Conservation (phyloP, 352 stramenopile genomes). For the Globisporangium lucens region DNA sequence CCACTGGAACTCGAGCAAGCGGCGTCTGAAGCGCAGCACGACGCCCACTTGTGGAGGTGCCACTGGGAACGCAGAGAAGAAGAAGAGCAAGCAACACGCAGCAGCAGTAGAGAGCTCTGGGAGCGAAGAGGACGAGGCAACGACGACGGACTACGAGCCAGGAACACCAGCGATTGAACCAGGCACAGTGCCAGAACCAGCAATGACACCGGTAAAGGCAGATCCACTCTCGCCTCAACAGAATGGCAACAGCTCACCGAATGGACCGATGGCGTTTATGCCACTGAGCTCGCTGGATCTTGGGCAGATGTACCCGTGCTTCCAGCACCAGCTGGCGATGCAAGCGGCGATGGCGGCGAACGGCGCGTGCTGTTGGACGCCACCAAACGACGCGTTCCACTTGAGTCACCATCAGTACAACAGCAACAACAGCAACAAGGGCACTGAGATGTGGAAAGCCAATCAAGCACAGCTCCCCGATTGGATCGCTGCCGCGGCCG, state of each 20-base stretch:
- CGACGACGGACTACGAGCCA: not conserved
- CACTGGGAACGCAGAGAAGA: constrained; percentile 8
- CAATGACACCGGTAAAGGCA: not conserved
- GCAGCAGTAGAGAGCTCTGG: constrained; percentile 1
- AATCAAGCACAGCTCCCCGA: constrained; percentile 1
- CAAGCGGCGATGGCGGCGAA: constrained; percentile 14
- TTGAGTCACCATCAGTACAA: constrained; percentile 1
- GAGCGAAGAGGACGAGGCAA: constrained; percentile 8
- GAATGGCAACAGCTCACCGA: constrained; percentile 6
- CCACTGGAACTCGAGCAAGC: constrained; percentile 90
- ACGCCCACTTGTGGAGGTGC: constrained; percentile 8
- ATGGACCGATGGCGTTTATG: constrained; percentile 18
- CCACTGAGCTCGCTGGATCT: constrained; percentile 24
- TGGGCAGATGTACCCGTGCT: constrained; percentile 16
- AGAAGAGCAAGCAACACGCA: constrained; percentile 15
- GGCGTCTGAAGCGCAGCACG: constrained; percentile 55
- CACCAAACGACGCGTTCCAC: constrained; percentile 7
- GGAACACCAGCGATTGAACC: not conserved
- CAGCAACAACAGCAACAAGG: not conserved
- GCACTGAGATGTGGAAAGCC: not conserved
- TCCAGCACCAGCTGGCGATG: constrained; percentile 31
- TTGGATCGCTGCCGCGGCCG: not conserved
- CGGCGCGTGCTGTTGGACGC: constrained; percentile 15
- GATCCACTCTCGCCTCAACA: not conserved
- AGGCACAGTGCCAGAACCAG: not conserved